Evolutionary conservation across 441 rosid genomes (phyloP).

Genomic region (Omphalea diandra): DNA sequence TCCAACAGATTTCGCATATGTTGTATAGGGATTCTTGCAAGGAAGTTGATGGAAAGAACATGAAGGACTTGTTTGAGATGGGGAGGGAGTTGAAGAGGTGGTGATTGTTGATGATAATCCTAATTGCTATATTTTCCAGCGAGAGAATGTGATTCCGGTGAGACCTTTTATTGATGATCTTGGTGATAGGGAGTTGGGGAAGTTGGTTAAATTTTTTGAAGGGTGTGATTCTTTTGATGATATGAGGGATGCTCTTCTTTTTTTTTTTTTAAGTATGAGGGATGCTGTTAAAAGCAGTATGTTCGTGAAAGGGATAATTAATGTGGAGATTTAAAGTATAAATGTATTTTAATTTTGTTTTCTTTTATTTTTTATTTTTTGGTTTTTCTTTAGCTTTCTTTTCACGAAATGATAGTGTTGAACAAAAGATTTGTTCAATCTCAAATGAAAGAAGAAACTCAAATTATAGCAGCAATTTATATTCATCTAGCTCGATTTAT

Average conservation of each 20-base stretch:
- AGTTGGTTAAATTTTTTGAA: slow-evolving; percentile 50
- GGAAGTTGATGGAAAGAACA: slow-evolving; percentile 57
- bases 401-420: slow-evolving; percentile 21
- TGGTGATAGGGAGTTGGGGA: slow-evolving; percentile 51
- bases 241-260: no score
- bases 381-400: neutral
- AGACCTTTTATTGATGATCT: slow-evolving; percentile 58
- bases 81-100: slow-evolving; percentile 53
- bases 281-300: slow-evolving; percentile 60
- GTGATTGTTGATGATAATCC: slow-evolving; percentile 81
- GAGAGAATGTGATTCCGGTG: slow-evolving; percentile 73
- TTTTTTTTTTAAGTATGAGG: no score
- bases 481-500: neutral
- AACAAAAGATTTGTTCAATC: slow-evolving; percentile 26
- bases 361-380: no score
- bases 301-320: slow-evolving; percentile 13
- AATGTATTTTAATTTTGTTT: no score
- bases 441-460: neutral
- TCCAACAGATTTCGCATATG: slow-evolving; percentile 50
- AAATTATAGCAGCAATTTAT: neutral
- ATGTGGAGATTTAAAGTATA: no score
- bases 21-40: slow-evolving; percentile 65
- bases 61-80: slow-evolving; percentile 63
- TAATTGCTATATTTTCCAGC: slow-evolving; percentile 64
- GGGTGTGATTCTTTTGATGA: slow-evolving; percentile 55